phyloP scores from a whole-genome alignment of 2,329 filamentous ascomycete genomes.

The Xylariaceae sp. region DNA sequence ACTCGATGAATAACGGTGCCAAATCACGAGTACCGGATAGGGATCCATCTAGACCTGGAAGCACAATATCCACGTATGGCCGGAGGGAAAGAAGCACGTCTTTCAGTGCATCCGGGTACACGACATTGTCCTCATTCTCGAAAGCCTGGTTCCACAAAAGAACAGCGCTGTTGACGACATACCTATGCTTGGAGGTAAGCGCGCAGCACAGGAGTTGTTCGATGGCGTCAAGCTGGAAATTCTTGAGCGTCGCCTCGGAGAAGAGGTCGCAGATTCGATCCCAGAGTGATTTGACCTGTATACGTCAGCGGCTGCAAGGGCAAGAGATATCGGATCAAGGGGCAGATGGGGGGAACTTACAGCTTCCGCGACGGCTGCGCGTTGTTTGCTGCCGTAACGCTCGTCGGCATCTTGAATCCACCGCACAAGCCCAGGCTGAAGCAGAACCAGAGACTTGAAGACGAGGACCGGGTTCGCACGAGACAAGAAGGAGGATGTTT shows the following conservation, averaged over 20 bases:
- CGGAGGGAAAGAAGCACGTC: conserved; percentile 55
- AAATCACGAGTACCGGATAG: conserved; percentile 36
- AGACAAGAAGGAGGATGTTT: conserved; percentile 47
- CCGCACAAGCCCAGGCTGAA: conserved; percentile 55
- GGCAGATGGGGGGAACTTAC: conserved; percentile 34
- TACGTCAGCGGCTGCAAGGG: conserved; percentile 7
- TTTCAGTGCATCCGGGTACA: conserved; percentile 62
- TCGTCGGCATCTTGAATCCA: conserved; percentile 59
- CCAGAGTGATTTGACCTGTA: conserved; percentile 48
- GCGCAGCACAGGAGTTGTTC: conserved; percentile 51
- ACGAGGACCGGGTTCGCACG: conserved; percentile 46
- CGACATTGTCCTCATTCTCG: conserved; percentile 50
- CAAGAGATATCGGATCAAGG: not conserved
- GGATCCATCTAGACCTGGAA: conserved; percentile 39
- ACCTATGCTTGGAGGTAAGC: conserved; percentile 52
- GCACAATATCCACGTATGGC: conserved; percentile 43
- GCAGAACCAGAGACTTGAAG: conserved; percentile 48
- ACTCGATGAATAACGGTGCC: conserved; percentile 40
- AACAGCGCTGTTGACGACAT: conserved; percentile 46
- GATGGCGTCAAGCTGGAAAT: conserved; percentile 46
- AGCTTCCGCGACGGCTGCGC: conserved; percentile 36
- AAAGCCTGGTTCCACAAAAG: conserved; percentile 66
- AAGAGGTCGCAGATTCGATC: conserved; percentile 40
- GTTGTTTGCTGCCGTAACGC: conserved; percentile 37
- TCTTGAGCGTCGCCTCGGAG: conserved; percentile 31